Evolutionary conservation across 306 rosid genomes (phyloP).

Genomic region (Bauhinia variegata): DNA sequence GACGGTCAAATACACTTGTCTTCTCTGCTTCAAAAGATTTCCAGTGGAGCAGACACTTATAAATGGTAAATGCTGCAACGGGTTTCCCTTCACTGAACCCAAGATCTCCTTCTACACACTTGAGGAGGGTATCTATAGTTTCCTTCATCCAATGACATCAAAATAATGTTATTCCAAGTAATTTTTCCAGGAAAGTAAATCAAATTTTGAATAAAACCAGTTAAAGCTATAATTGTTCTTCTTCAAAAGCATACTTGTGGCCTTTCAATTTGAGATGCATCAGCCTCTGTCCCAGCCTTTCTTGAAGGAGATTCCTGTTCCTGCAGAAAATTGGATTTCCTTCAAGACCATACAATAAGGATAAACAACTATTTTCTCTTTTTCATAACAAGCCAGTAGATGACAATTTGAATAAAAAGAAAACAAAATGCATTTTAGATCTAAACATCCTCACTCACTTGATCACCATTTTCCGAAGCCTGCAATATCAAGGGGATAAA

Average conservation of each 20-base stretch:
- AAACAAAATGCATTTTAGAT: conserved; percentile 18
- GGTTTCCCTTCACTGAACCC: conserved; percentile 92
- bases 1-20: conserved; percentile 92
- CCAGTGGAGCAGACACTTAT: conserved; percentile 91
- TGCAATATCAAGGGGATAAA: conserved; percentile 45
- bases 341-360: conserved; percentile 31
- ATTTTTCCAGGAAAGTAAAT: conserved; percentile 26
- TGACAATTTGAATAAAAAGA: conserved; percentile 28
- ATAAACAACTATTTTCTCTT: background rate
- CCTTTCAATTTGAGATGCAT: conserved; percentile 68
- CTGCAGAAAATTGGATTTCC: conserved; percentile 43
- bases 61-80: conserved; percentile 76
- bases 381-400: background rate
- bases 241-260: conserved; percentile 60
- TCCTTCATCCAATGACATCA: conserved; percentile 59
- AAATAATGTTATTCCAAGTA: conserved; percentile 19
- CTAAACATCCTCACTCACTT: conserved; percentile 57
- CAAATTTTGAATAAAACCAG: conserved; percentile 25
- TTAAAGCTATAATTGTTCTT: conserved; percentile 27
- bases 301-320: conserved; percentile 52
- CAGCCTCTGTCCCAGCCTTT: conserved; percentile 61
- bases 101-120: conserved; percentile 59
- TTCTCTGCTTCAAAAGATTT: conserved; percentile 83
- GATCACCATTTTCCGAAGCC: conserved; percentile 70
- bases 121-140: conserved; percentile 74